These are phyloP conservation scores for Blechomonas ayalai DNA, from an alignment of 208 protist species.

Conservation along the genomic window DNA sequence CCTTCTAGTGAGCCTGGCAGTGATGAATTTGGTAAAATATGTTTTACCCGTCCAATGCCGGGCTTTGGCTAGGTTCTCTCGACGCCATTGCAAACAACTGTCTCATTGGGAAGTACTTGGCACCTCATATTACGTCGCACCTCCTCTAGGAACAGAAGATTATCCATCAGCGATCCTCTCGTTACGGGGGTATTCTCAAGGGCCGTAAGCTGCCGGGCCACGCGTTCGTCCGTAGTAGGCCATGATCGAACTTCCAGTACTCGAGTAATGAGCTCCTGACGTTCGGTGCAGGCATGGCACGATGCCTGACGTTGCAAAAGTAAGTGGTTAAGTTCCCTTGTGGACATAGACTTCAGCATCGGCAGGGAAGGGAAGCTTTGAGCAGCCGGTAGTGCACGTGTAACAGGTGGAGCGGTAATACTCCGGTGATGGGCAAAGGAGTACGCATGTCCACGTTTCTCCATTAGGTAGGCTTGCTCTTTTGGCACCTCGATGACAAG, in stretches of 20 bases:
- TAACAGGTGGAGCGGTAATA: too few species aligned
- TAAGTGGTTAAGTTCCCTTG: constrained; percentile 19
- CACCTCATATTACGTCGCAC: constrained; percentile 7
- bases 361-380: too few species aligned
- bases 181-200: constrained; percentile 18
- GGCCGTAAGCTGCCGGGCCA: constrained; percentile 28
- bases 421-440: too few species aligned
- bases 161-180: constrained; percentile 1
- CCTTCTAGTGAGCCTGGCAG: too few species aligned
- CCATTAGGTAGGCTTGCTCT: constrained; percentile 40
- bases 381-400: too few species aligned
- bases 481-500: constrained; percentile 22
- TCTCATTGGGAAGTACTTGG: constrained; percentile 4
- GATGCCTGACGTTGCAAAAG: constrained; percentile 21
- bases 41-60: too few species aligned
- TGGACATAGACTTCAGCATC: constrained; percentile 5
- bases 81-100: too few species aligned
- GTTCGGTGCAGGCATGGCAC: constrained; percentile 40
- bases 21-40: too few species aligned
- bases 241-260: constrained; percentile 21
- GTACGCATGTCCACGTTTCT: too few species aligned
- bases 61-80: too few species aligned
- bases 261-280: constrained; percentile 25
- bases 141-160: constrained; percentile 11
- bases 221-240: constrained; percentile 25